A percentile compares a stretch with the other conserved stretches of the same genome.
These are phyloP conservation scores for Mimosa bimucronata DNA, from an alignment of 306 rosid species.

Conservation along the genomic window DNA sequence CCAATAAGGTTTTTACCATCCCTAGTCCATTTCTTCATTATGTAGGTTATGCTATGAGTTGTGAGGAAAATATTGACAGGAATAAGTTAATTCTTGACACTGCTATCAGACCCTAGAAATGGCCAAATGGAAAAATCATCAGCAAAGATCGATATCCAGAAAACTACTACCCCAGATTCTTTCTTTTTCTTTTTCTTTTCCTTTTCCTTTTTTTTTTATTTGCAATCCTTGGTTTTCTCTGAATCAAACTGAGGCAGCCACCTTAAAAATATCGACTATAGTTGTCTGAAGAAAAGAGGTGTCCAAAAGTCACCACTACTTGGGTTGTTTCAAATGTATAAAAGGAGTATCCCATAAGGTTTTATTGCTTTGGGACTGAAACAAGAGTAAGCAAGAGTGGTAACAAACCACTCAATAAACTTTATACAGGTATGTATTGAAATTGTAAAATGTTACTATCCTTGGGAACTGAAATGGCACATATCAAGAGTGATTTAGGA, in stretches of 20 bases:
- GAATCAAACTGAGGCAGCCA: background rate
- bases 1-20: no score
- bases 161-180: no score
- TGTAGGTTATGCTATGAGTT: no score
- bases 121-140: no score
- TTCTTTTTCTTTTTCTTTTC: no score
- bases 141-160: no score
- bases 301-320: background rate
- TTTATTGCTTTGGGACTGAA: background rate
- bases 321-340: background rate
- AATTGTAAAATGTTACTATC: background rate
- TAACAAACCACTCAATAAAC: background rate
- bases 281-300: background rate
- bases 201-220: no score
- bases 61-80: no score
- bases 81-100: no score
- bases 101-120: no score
- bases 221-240: background rate
- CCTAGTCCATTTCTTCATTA: no score
- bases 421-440: background rate
- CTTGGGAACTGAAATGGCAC: background rate
- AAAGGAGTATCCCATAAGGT: background rate
- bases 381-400: background rate
- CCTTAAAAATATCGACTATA: background rate
- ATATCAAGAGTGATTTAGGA: background rate